Evolutionary conservation across 1,284 basidiomycete genomes (phyloP), one percentile per base, ranked within the genome.

Genomic region (Leccinum subatratum): DNA sequence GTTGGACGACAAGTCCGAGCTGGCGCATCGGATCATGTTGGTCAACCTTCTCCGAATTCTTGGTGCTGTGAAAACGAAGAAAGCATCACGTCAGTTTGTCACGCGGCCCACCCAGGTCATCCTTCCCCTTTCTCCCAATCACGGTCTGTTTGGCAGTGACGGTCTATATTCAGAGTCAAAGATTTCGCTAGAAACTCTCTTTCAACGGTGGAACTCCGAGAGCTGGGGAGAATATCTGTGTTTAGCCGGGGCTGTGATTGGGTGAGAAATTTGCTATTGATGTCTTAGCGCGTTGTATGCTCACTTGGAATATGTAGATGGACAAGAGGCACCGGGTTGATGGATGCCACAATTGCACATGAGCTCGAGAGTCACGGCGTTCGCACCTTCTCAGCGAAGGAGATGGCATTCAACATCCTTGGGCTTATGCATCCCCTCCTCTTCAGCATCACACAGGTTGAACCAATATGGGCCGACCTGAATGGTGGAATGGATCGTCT

Each of bases 361-460:
- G 94, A 95, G 68, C 86, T 99, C 63, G 96, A 99, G 81, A 87
- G 90, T 70, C 87, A 94, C 70, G 96, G 97, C 72, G 93, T 97
- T 69, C 89, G 96, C 72, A 99, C 97, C 5, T 99, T 98, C 88
- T 97, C 95, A 3, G 92, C 96, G 62, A 98, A 98, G 82, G 96
- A 99, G 82, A 99, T 99, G 96, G 96, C 96, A 3, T 99, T 99
- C 89, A 99, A 98, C 81, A 94, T 99, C 73, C 90, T 99, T 66
- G 97, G 96, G 72, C 86, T 96, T 61, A 97, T 99, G 95, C 97
- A 98, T 78, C 96, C 97, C 57, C 88, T 98, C n/a, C 86, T 99
- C 63, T 98, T 98, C 85, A 98, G 96, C 79, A 96, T 98, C 76
- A 97, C 96, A n/a, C 97, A 99, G 79, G 96, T 99, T 66, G 96